Evolutionary conservation across 306 rosid genomes (phyloP), one percentile per base, ranked within the genome.

Genomic region (Fragaria vesca): DNA sequence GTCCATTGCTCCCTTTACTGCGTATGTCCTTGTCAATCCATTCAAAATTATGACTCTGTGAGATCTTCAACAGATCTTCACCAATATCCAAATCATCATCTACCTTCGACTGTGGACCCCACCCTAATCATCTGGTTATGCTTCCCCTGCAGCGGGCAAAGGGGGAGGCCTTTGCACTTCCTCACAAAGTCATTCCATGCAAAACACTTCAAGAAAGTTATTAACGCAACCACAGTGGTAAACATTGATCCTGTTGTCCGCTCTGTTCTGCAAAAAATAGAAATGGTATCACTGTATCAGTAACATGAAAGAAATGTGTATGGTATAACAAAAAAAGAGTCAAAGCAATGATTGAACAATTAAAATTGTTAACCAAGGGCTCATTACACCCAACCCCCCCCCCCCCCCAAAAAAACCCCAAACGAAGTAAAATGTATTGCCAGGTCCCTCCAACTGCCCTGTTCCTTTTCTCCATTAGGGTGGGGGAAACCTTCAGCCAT

Each of bases 1-100:
- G 82, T 57, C 91, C 98, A 43, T 86, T 90, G 87, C 90, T 87
- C 72, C 92, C 96, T 83, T 93, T 83, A 79, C 90, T 80, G 62
- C 73, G 87, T 76, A 89, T 85, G 73, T 89, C 98, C 76, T 91
- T 93, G 2, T 81, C 92, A 11, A 93, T 83, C 52, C 88, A 96
- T 80, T 88, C 97, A 10, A 90, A 67, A 67, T 91, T 91, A 78
- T 90, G 92, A 43, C 98, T 90, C 81, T 94, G 98, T 5, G 98
- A 94, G 80, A 94, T 94, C 85, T 94, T 94, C 85, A 94, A 77
- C 47, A 94, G 79, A 82, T 94, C 97, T 82, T 94, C 98, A 18
- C 97, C 97, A 74, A 91, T 91, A 63, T 87, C 98, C 63, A 89
- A 88, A 83, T 94, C 96, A 36, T 88, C 94, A 83, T 94, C 98